These are phyloP conservation scores for Carex sylvatica DNA, from an alignment of 202 grass and related monocot genomes.

Conservation along the genomic window DNA sequence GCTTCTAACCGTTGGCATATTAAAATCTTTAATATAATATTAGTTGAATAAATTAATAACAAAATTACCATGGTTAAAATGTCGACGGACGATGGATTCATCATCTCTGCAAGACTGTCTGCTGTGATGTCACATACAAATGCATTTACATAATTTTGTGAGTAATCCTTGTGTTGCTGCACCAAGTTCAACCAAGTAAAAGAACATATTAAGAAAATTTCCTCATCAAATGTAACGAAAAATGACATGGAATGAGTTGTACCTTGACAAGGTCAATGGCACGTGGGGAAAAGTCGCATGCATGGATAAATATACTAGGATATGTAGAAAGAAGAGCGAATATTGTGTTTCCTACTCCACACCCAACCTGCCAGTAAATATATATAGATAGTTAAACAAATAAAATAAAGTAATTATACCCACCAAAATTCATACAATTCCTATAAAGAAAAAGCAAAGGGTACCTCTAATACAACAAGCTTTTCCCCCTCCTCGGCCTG, in stretches of 20 bases:
- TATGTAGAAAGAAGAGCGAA: conserved; percentile 71
- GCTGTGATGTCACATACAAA: conserved; percentile 86
- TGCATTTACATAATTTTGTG: conserved; percentile 55
- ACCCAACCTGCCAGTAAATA: conserved; percentile 64
- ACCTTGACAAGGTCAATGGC: conserved; percentile 94
- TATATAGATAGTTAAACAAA: not conserved
- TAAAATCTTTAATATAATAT: conserved; percentile 14
- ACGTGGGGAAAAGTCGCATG: conserved; percentile 82
- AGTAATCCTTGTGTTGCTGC: conserved; percentile 88
- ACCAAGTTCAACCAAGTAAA: conserved; percentile 28
- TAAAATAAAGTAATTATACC: not conserved
- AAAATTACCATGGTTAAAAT: conserved; percentile 89
- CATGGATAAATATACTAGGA: conserved; percentile 75
- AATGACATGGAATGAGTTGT: conserved; percentile 26
- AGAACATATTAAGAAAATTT: conserved; percentile 7
- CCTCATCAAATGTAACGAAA: not conserved
- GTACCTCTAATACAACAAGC: conserved; percentile 71
- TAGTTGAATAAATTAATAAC: conserved; percentile 16
- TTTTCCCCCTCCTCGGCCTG: conserved; percentile 41
- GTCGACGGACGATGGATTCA: conserved; percentile 61
- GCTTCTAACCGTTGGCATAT: conserved; percentile 15
- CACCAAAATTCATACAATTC: not conserved
- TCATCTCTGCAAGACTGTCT: conserved; percentile 46
- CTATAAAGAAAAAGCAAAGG: not conserved
- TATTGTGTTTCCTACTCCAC: conserved; percentile 78